Conservation (phyloP, 2,329 filamentous ascomycete species). For the Pseudogymnoascus sp. region DNA sequence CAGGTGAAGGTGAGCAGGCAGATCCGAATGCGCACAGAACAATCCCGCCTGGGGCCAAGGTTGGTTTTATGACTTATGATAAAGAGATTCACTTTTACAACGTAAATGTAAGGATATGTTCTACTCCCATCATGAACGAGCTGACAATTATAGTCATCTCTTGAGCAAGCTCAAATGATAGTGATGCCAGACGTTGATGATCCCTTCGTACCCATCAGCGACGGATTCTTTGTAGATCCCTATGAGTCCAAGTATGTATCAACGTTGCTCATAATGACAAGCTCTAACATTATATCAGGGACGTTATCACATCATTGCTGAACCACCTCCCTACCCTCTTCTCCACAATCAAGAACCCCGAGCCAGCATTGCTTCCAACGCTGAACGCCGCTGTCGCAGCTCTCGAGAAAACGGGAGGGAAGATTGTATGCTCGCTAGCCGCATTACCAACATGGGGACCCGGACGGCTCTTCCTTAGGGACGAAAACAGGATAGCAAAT, state of each 20-base stretch:
- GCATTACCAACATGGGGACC: conserved; percentile 90
- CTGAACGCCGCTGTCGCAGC: conserved; percentile 79
- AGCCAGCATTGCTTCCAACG: conserved; percentile 78
- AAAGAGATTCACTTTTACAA: conserved; percentile 98
- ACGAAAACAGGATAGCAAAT: conserved; percentile 77
- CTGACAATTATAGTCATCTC: conserved; percentile 45
- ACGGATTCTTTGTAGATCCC: conserved; percentile 90
- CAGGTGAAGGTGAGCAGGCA: conserved; percentile 42
- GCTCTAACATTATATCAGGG: conserved; percentile 31
- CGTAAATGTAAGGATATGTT: conserved; percentile 56
- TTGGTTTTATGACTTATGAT: conserved; percentile 94
- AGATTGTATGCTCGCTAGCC: conserved; percentile 79
- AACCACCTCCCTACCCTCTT: conserved; percentile 79
- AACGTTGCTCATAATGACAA: background rate
- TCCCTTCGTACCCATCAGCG: conserved; percentile 84
- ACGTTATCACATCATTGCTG: conserved; percentile 82
- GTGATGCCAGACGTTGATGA: conserved; percentile 98
- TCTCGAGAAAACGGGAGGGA: conserved; percentile 79
- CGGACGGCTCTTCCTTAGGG: conserved; percentile 73
- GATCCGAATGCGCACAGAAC: conserved; percentile 41
- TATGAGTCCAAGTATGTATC: conserved; percentile 66
- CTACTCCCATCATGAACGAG: background rate
- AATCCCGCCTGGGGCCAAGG: conserved; percentile 72
- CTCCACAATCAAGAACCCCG: conserved; percentile 78
- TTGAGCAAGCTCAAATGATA: conserved; percentile 92